Conservation (phyloP, 352 stramenopile genomes). For the Globisporangium mamillatum region DNA sequence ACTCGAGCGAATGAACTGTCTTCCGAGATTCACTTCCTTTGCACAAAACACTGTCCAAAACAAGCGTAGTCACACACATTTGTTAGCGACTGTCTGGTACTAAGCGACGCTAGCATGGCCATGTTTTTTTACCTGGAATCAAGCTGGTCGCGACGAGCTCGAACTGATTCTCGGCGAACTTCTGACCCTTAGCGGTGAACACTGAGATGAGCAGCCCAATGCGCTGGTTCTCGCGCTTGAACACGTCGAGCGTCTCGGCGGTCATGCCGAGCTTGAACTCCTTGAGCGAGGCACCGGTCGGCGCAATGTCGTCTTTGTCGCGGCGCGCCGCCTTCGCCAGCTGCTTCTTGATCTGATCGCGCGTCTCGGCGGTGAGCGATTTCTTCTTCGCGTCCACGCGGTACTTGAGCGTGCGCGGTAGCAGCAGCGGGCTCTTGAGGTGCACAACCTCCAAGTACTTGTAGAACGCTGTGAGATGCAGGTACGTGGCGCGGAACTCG, state of each 20-base stretch:
- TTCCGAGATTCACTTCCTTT: slow-evolving; percentile 55
- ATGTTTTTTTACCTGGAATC: slow-evolving; percentile 33
- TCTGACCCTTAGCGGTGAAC: slow-evolving; percentile 38
- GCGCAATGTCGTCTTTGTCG: slow-evolving; percentile 20
- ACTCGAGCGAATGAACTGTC: slow-evolving; percentile 35
- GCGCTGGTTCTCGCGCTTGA: slow-evolving; percentile 53
- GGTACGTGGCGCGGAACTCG: slow-evolving; percentile 81
- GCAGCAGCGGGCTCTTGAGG: slow-evolving; percentile 64
- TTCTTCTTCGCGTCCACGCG: slow-evolving; percentile 33
- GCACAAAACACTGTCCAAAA: slow-evolving; percentile 39
- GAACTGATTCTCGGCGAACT: slow-evolving; percentile 64
- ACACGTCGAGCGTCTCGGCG: slow-evolving; percentile 54
- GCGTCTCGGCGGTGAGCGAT: slow-evolving; percentile 8
- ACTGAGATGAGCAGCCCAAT: slow-evolving; percentile 55
- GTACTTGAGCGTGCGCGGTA: slow-evolving; percentile 79
- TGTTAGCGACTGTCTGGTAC: not conserved
- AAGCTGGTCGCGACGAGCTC: slow-evolving; percentile 54
- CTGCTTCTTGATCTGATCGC: not conserved
- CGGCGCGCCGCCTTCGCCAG: not conserved
- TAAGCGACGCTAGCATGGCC: not conserved
- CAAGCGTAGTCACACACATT: not conserved
- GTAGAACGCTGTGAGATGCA: slow-evolving; percentile 74
- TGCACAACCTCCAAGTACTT: slow-evolving; percentile 80
- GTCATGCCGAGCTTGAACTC: slow-evolving; percentile 74
- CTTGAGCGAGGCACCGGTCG: slow-evolving; percentile 32